Evolutionary conservation across 805 yeast species (phyloP), one percentile per base, ranked within the genome.

Genomic region (Hanseniaspora vineae): DNA sequence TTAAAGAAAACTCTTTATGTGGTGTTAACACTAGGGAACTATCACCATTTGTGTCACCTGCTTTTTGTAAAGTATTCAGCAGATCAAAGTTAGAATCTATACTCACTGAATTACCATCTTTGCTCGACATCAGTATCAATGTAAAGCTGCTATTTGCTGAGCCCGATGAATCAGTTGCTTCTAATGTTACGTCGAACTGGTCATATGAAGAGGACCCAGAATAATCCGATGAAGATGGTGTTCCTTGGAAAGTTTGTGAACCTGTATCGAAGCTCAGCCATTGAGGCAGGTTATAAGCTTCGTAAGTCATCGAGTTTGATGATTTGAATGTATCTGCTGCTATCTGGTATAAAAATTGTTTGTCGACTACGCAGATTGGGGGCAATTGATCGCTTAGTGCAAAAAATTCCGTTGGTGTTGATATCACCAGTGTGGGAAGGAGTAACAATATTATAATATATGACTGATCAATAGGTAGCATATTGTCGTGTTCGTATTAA

Each of bases 221-320:
- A 17, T 60, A 42, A 39, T 50, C 54, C 4, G 50, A 49, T 1
- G 61, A 49, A 11, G 59, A 46, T 2, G 90, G 94, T 0, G 78
- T 77, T 4, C 98, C 98, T 1, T 76, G 58, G 20, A 90, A 71
- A 0, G 80, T 72, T 46, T 84, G 71, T 3, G 84, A 61, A 10
- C 56, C 47, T 1, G 76, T 55, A 63, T 88, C 94, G 53, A 90
- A 86, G 0, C 68, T 56, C 15, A 92, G 70, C 98, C 97, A 92
- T 5, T 61, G 50, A 1, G 98, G 98, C 45, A 81, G 66, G 46
- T 71, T 66, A 18, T 68, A 62, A 1, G 77, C 82, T 18, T 75
- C 56, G 62, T 86, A 86, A 8, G 64, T 46, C 17, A 69, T 70
- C 20, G 63, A 65, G 44, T 67, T 60, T 2, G 77, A 12, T 19